Conservation (phyloP, 2,329 filamentous ascomycete genomes). For the Clonostachys rosea region DNA sequence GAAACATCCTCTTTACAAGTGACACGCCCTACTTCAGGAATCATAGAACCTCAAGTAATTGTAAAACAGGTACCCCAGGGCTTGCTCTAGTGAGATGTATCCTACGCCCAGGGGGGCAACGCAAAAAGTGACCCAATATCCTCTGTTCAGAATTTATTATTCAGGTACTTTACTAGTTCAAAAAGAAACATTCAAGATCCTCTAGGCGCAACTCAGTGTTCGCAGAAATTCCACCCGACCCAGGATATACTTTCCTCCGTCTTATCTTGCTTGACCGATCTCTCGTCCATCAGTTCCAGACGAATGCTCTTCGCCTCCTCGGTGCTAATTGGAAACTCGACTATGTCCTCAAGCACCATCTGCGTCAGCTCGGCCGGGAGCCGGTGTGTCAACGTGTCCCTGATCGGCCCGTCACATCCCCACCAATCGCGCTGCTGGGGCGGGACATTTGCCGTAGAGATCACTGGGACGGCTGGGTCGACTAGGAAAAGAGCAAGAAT, state of each 20-base stretch:
- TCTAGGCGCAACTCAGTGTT: conserved; percentile 8
- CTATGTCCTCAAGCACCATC: conserved; percentile 9
- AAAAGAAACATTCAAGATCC: too few species aligned
- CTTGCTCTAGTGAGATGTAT: too few species aligned
- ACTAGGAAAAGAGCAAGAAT: conserved; percentile 58
- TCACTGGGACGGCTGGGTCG: conserved; percentile 43
- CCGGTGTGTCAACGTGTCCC: not conserved
- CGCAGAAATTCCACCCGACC: conserved; percentile 13
- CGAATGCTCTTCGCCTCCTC: conserved; percentile 13
- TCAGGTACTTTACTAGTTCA: too few species aligned
- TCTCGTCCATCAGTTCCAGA: conserved; percentile 17
- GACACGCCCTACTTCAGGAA: too few species aligned
- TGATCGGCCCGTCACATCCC: not conserved
- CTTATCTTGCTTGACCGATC: conserved; percentile 6
- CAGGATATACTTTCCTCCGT: conserved; percentile 1
- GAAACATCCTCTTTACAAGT: too few species aligned
- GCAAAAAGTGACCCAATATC: too few species aligned
- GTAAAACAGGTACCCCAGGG: too few species aligned
- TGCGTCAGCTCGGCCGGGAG: conserved; percentile 12
- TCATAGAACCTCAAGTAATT: too few species aligned
- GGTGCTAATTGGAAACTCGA: conserved; percentile 12
- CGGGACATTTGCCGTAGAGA: conserved; percentile 37
- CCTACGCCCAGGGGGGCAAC: too few species aligned
- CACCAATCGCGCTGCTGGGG: conserved; percentile 36
- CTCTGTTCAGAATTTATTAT: too few species aligned